Evolutionary conservation across 139 green algal genomes (phyloP).

Genomic region (Zygnema circumcarinatum): DNA sequence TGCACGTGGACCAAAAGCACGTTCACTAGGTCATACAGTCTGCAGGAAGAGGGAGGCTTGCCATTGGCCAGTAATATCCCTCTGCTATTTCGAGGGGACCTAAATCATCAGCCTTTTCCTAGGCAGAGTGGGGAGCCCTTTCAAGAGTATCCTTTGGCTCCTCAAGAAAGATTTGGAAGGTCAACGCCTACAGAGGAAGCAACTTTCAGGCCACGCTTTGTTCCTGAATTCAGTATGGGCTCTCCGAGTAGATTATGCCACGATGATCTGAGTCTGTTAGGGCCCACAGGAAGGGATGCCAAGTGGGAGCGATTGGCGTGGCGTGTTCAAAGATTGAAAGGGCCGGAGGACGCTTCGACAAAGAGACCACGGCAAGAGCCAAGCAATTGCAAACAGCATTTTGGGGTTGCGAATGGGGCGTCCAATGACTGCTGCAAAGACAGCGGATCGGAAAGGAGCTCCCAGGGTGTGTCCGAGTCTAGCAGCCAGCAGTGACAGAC

Average conservation of each 20-base stretch:
- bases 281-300: background rate
- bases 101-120: background rate
- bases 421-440: no score
- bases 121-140: background rate
- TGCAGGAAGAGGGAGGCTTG: background rate
- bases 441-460: no score
- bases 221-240: background rate
- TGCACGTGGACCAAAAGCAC: background rate
- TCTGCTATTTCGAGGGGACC: background rate
- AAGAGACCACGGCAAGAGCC: background rate
- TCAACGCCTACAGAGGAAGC: background rate
- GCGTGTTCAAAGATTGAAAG: background rate
- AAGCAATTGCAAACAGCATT: no score
- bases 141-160: background rate
- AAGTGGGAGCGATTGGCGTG: background rate
- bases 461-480: no score
- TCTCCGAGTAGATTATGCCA: background rate
- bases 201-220: background rate
- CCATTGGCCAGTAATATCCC: background rate
- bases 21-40: background rate
- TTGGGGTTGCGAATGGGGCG: no score
- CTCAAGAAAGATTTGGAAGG: background rate
- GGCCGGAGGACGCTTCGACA: background rate
- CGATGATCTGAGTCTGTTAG: background rate
- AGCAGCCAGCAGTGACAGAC: no score